Base-by-base conservation (phyloP, 768 basidiomycete species). In the Podaxis rugospora region DNA sequence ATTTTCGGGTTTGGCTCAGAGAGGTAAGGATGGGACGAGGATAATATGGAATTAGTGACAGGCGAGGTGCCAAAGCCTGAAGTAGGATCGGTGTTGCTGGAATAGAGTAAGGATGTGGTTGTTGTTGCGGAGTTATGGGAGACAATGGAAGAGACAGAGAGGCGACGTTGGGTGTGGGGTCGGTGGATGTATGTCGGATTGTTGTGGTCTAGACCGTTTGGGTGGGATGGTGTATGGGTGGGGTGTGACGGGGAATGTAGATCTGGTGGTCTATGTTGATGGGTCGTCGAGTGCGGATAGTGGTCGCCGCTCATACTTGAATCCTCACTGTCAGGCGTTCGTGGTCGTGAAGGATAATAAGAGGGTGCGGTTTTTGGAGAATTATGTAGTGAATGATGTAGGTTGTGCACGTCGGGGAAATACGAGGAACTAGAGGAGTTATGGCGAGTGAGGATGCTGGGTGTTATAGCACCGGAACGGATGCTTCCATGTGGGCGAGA, bases 81-180 rank as follows among this genome's bases (percentile, higher is more conserved):
- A 6, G 64, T 62, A 60, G 37, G 52, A 64, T 58, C 63, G 28
- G 40, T 55, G 61, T 14, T 40, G 23, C 62, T 61, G 51, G 51
- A 55, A 18, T 56, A 51, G 39, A 51, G 51, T 16, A 59, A 37
- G 42, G 59, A 60, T 49, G 59, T 55, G 21, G 52, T 47, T 46
- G 65, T 88, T 75, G 46, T 23, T 3, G 65, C 87, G 74, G 25
- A 81, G 70, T 0, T 80, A 74, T 1, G 89, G 86, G 21, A 84
- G 82, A 55, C 91, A 80, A 18, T 86, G 70, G 65, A 89, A 87
- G 62, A 83, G 81, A 77, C 63, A 16, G 78, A 80, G 18, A 74
- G 69, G 4, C 78, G 73, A 9, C 75, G 74, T 46, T 71, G 65
- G 7, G 67, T 68, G 3, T 63, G 66, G 16, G 65, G 65, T 25